These are phyloP conservation scores for Cladosporium sp. DNA, from an alignment of 2,329 filamentous ascomycete species.

Conservation along the genomic window DNA sequence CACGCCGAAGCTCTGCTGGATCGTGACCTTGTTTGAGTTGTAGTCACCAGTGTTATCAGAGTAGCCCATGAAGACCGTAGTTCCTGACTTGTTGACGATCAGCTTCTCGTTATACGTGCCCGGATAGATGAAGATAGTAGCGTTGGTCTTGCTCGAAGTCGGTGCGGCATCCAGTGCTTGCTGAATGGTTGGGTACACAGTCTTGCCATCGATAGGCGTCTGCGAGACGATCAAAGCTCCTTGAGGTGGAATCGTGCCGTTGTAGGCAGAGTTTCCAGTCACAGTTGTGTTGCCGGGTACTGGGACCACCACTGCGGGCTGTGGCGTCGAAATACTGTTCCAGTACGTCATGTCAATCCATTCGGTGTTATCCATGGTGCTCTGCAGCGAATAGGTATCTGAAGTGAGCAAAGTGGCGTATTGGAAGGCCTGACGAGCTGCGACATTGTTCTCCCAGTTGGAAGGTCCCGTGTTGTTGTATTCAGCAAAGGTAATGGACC, in stretches of 20 bases:
- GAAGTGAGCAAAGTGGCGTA: slow-evolving; percentile 35
- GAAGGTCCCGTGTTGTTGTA: slow-evolving; percentile 24
- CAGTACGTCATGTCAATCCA: slow-evolving; percentile 41
- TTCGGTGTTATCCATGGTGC: slow-evolving; percentile 34
- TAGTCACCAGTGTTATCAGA: slow-evolving; percentile 35
- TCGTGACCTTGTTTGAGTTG: slow-evolving; percentile 35
- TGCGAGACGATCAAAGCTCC: slow-evolving; percentile 40
- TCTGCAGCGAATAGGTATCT: slow-evolving; percentile 31
- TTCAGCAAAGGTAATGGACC: slow-evolving; percentile 22
- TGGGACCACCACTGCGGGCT: slow-evolving; percentile 19
- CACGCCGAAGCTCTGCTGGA: slow-evolving; percentile 33
- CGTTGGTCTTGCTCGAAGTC: slow-evolving; percentile 33
- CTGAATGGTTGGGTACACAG: slow-evolving; percentile 36
- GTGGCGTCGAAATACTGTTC: slow-evolving; percentile 34
- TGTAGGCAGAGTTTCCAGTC: slow-evolving; percentile 25
- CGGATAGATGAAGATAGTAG: slow-evolving; percentile 40
- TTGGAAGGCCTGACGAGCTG: slow-evolving; percentile 34
- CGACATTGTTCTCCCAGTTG: slow-evolving; percentile 34
- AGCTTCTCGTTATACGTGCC: slow-evolving; percentile 39
- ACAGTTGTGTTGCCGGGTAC: slow-evolving; percentile 26
- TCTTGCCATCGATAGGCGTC: slow-evolving; percentile 31
- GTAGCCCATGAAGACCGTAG: slow-evolving; percentile 39
- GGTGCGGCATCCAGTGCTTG: slow-evolving; percentile 34
- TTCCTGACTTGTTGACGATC: slow-evolving; percentile 35
- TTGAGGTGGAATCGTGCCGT: slow-evolving; percentile 32